These are phyloP conservation scores for Oryza officinalis DNA, from an alignment of 176 grass and related monocot species.

Conservation along the genomic window DNA sequence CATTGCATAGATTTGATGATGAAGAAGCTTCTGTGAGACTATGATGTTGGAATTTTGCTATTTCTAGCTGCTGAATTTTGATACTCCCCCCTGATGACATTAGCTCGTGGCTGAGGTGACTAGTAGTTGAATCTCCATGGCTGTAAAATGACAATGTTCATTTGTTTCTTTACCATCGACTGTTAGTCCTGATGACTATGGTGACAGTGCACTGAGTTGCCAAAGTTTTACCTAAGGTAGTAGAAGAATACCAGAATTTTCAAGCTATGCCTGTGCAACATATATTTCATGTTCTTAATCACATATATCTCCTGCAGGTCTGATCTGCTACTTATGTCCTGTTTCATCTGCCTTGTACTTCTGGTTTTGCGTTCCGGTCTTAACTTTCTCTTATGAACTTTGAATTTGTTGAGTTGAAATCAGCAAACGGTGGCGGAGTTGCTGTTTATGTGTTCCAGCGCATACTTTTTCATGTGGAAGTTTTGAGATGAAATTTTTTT, in stretches of 20 bases:
- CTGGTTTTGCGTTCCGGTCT: neutral
- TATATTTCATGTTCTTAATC: neutral
- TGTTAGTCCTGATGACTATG: slow-evolving; percentile 26
- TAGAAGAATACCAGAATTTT: slow-evolving; percentile 12
- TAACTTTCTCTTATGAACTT: neutral
- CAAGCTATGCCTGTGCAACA: neutral
- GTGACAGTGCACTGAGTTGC: neutral
- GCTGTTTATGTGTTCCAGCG: no score
- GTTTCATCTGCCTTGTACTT: no score
- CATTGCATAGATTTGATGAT: slow-evolving; percentile 17
- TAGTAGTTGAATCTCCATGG: slow-evolving; percentile 23
- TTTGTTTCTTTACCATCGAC: slow-evolving; percentile 7
- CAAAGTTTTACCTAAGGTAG: neutral
- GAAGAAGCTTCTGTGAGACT: slow-evolving; percentile 23
- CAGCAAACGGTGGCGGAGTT: no score
- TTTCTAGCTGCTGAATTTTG: slow-evolving; percentile 45
- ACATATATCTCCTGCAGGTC: neutral
- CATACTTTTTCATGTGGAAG: no score
- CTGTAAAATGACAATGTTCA: slow-evolving; percentile 24
- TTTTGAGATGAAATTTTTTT: no score
- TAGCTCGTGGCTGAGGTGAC: slow-evolving; percentile 37
- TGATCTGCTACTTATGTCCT: neutral
- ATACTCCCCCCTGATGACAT: slow-evolving; percentile 15
- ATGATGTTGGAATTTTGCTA: slow-evolving; percentile 22
- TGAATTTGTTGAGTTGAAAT: no score